Evolutionary conservation across 2,329 filamentous ascomycete species (phyloP), one percentile per base, ranked within the genome.

Genomic region (Nemania diffusa): DNA sequence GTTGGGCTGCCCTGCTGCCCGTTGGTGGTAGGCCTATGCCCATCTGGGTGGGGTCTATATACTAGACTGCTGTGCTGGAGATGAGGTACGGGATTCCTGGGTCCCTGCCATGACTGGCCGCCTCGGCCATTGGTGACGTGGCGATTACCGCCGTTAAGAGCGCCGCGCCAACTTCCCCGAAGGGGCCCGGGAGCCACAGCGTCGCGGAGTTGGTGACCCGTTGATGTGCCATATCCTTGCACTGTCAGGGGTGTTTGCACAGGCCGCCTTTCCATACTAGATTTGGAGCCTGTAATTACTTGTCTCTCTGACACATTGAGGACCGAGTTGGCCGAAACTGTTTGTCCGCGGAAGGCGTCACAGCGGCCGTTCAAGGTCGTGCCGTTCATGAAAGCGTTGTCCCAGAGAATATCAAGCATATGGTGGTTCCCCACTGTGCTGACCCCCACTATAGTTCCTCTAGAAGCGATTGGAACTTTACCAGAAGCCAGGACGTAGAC

Each of bases 321-420:
- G 1, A 98, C 94, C 0, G 92, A 92, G n/a, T 92, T 91, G 6
- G 91, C 88, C 1, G 93, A 89, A 3, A 99, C 94, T 0, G 96
- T 97, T 78, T 96, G 94, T 59, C 96, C 96, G 40, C 95, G 90
- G 88, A 99, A 99, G 42, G 93, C 90, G 27, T 94, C 93, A 77
- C 95, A 97, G 66, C 96, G 91, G 64, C 94, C 94, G 66, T 93
- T 92, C 17, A 99, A 86, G 0, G 92, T 96, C 1, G 94, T 97
- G 69, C 96, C 96, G 76, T 94, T 97, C 94, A 99, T 98, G 80
- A 99, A 99, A 0, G 93, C 92, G 13, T 89, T 88, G 78, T 99
- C 97, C 80, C 97, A 99, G 7, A 99, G 90, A 64, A 98, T 88
- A 78, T 99, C 96, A 42, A 99, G 85, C 65, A 97, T 85, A 53